Conservation (phyloP, 164 flowering plant genomes). For the Saururus chinensis region DNA sequence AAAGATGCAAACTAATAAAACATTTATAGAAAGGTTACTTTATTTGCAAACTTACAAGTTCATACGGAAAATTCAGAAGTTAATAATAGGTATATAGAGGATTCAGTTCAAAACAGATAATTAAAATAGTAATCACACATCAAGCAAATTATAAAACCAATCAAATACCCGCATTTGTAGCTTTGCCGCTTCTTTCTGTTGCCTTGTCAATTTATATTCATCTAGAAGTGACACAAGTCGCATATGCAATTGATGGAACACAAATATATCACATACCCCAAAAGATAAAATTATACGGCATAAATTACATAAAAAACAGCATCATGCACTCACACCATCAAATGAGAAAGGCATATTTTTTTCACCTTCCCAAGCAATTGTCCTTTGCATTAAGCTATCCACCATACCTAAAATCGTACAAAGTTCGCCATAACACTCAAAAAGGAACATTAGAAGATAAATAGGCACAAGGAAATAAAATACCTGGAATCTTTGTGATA, state of each 20-base stretch:
- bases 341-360: conserved; percentile 48
- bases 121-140: too few relatives aligned
- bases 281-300: background rate
- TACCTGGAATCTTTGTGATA: conserved; percentile 98
- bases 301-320: background rate
- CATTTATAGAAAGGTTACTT: too few relatives aligned
- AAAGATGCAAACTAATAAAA: too few relatives aligned
- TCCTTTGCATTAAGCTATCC: conserved; percentile 56
- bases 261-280: background rate
- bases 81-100: too few relatives aligned
- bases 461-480: background rate
- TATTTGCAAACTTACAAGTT: too few relatives aligned
- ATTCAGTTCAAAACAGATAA: too few relatives aligned
- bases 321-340: conserved; percentile 72
- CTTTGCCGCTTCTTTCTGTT: conserved; percentile 73
- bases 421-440: conserved; percentile 9
- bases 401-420: conserved; percentile 55
- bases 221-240: conserved; percentile 64
- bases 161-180: too few relatives aligned
- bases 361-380: conserved; percentile 75
- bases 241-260: conserved; percentile 26
- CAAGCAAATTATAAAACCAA: too few relatives aligned
- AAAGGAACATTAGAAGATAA: background rate
- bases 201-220: conserved; percentile 67
- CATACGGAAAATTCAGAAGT: background rate